A percentile compares a stretch with the other conserved stretches of the same genome.
phyloP scores from a whole-genome alignment of 495 filamentous ascomycete species.

The Stereocaulon alpinum region DNA sequence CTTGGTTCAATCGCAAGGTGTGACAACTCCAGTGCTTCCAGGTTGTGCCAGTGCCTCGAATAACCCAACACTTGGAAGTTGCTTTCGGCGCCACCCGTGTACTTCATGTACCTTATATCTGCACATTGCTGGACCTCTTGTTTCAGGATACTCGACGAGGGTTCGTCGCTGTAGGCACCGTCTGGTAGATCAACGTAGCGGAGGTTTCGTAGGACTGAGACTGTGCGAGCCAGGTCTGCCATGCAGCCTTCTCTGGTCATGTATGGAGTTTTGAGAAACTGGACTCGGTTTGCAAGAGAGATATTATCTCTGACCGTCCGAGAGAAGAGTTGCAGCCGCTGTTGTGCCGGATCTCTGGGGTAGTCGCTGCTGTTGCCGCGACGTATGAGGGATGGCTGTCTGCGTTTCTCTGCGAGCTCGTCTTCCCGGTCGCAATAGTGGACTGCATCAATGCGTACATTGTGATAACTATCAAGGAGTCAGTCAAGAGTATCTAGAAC shows the following conservation, averaged over 20 bases:
- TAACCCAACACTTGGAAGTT: slow-evolving; percentile 59
- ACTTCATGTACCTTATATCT: slow-evolving; percentile 80
- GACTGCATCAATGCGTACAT: slow-evolving; percentile 85
- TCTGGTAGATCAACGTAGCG: slow-evolving; percentile 88
- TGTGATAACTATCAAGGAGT: slow-evolving; percentile 55
- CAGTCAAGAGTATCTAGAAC: background rate
- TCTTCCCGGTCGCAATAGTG: slow-evolving; percentile 90
- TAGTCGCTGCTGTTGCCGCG: slow-evolving; percentile 68
- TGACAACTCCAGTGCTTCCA: slow-evolving; percentile 71
- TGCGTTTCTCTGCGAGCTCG: slow-evolving; percentile 63
- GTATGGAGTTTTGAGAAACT: slow-evolving; percentile 84
- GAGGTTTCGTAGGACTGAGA: slow-evolving; percentile 75
- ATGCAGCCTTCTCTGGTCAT: slow-evolving; percentile 88
- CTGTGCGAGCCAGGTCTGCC: slow-evolving; percentile 70
- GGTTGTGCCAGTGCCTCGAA: slow-evolving; percentile 58
- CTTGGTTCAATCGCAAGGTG: slow-evolving; percentile 61
- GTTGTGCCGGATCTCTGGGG: slow-evolving; percentile 64
- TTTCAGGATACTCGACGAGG: slow-evolving; percentile 59
- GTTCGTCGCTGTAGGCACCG: slow-evolving; percentile 72
- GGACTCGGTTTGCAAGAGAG: slow-evolving; percentile 52
- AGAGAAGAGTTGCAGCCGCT: slow-evolving; percentile 66
- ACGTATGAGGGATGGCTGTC: slow-evolving; percentile 61
- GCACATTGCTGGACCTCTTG: slow-evolving; percentile 79
- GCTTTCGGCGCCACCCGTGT: slow-evolving; percentile 65
- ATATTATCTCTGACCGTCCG: slow-evolving; percentile 68